Evolutionary conservation across 768 basidiomycete genomes (phyloP), one percentile per base, ranked within the genome.

Genomic region (Austroboletus festivus): DNA sequence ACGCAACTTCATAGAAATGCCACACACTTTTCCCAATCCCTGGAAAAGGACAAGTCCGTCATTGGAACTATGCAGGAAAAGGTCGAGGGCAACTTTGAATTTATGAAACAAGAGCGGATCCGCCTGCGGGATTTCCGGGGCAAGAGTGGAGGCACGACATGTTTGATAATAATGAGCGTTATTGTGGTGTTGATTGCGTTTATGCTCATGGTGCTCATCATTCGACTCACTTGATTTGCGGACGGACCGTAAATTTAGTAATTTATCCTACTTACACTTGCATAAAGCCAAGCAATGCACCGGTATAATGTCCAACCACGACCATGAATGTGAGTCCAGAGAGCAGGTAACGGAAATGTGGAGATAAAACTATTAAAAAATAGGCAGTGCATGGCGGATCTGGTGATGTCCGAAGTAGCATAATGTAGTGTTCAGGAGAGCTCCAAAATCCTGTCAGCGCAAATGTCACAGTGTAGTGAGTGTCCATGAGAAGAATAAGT

Each of bases 1-100:
- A 73, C 82, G 10, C 91, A 93, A 62, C 81, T 98, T 42, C 89
- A 88, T 58, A 75, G 80, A 20, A 95, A 95, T 55, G 85, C 92
- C 0, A 63, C 85, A 0, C 82, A 91, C 57, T 94, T 97, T 62
- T 78, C 86, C 5, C 73, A 75, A 4, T 73, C 82, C 11, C 71
- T 98, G 1, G 82, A 72, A 35, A 83, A 83, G 47, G 94, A 97
- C 65, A 81, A 86, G 57, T 72, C 73, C 0, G 76, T 93, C 8
- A 64, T 96, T 2, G 79, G 81, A 24, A 72, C 74, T 10, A 80
- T 89, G 12, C 76, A 84, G 53, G 73, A 77, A 56, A 88, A 89
- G 65, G 59, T 98, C 15, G 89, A 89, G 58, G 74, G 76, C 20
- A 91, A 90, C 68, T 78, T 76, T 51, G 82, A 76, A 11, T 72